A percentile compares a stretch with the other conserved stretches of the same genome.
Evolutionary conservation across 768 basidiomycete genomes (phyloP).

Genomic region (Leccinum truebloodii): DNA sequence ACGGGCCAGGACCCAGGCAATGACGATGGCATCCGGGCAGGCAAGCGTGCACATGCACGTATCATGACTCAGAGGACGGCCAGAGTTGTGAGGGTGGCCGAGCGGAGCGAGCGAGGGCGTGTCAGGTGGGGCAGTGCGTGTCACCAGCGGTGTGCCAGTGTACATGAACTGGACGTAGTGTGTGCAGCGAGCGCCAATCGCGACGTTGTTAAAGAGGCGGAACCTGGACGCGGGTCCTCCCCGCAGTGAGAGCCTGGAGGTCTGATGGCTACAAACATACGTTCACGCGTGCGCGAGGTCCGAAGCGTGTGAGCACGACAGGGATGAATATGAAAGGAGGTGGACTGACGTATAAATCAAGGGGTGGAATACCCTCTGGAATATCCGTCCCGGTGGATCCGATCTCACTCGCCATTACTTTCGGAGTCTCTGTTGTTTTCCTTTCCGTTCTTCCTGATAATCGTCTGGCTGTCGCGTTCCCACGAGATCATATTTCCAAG

Average conservation of each 20-base stretch:
- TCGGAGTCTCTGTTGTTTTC: constrained; percentile 48
- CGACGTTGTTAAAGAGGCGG: constrained; percentile 95
- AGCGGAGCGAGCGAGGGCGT: too few species aligned
- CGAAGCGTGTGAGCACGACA: too few species aligned
- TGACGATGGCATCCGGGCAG: too few species aligned
- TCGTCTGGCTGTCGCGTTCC: constrained; percentile 58
- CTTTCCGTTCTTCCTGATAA: constrained; percentile 48
- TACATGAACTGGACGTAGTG: too few species aligned
- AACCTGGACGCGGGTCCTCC: constrained; percentile 84
- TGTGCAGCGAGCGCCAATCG: constrained; percentile 23
- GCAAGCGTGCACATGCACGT: too few species aligned
- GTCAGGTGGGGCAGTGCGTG: too few species aligned
- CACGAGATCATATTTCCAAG: constrained; percentile 58
- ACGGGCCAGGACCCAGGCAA: too few species aligned
- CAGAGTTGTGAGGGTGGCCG: too few species aligned
- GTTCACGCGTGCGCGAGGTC: constrained; percentile 15
- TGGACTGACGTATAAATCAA: constrained; percentile 73
- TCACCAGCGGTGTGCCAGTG: too few species aligned
- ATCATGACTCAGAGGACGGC: too few species aligned
- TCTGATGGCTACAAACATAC: constrained; percentile 81
- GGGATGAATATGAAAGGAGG: too few species aligned
- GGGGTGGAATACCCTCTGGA: constrained; percentile 66
- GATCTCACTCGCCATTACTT: too few species aligned
- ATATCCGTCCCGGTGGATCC: constrained; percentile 36
- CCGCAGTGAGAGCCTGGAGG: constrained; percentile 97